Evolutionary conservation across 2,329 filamentous ascomycete genomes (phyloP), one percentile per base, ranked within the genome.

Genomic region (Stachybotrys chartarum): DNA sequence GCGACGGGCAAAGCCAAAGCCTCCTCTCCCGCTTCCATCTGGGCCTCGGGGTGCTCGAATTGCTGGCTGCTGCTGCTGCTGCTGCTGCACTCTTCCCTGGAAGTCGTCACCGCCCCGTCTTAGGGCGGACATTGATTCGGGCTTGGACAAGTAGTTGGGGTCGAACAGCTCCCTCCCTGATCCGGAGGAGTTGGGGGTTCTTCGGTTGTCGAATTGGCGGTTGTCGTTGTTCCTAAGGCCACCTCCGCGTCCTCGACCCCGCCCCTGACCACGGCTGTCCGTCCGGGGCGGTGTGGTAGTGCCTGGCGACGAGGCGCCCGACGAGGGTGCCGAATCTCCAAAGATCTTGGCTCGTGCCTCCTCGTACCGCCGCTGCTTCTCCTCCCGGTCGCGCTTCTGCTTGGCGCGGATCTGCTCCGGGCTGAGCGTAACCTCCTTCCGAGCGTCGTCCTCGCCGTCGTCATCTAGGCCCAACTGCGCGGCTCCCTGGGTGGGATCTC

Each of bases 331-430:
- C 10, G 75, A 74, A 39, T 82, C 84, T 18, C 91, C 91, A 70
- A 97, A 93, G 55, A 97, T 86, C 68, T 91, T 88, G 63, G 93
- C 90, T 32, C 93, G 82, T 6, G 86, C 90, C 74, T 96, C 91
- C 58, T 95, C 89, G 68, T 97, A 97, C 58, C 88, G 88, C 55
- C 85, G 85, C 75, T 96, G 89, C 75, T 94, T 96, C 74, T 96
- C 91, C 66, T 95, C 91, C 10, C 85, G 82, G 63, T 96, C 90
- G 51, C 82, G 80, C 68, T 91, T 84, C 54, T 92, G 89, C 66
- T 88, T 88, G 30, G 85, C 82, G 58, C 88, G 85, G 39, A 91
- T 82, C 74, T 96, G 88, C 63, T 93, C 89, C 4, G 87, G 82
- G 0, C 84, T 88, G 48, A 84, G 81, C 62, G 85, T 84, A 18